Conservation (phyloP, 2,329 filamentous ascomycete genomes). For the Ramularia collo-cygni region DNA sequence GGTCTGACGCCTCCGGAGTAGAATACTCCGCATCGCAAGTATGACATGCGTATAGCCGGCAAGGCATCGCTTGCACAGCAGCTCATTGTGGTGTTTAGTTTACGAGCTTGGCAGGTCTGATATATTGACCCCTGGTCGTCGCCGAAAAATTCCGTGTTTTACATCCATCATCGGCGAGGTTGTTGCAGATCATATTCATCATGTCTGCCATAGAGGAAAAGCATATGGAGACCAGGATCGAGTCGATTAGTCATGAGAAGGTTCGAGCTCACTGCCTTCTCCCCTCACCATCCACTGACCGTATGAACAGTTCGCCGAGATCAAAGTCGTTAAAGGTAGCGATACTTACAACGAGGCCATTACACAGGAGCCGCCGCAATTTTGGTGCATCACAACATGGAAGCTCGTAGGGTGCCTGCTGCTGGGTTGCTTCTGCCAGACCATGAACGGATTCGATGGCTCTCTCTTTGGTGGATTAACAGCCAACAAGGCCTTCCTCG, state of each 20-base stretch:
- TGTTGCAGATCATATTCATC: neutral
- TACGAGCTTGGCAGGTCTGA: too few relatives aligned
- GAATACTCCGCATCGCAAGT: too few relatives aligned
- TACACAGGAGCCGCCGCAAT: constrained; percentile 44
- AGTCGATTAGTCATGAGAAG: constrained; percentile 2
- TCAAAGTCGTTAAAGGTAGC: constrained; percentile 45
- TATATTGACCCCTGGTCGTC: too few relatives aligned
- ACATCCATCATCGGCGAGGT: too few relatives aligned
- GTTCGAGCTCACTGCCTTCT: constrained; percentile 1
- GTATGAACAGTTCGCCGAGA: constrained; percentile 23
- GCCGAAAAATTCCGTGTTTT: too few relatives aligned
- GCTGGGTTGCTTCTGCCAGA: constrained; percentile 35
- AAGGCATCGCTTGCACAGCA: too few relatives aligned
- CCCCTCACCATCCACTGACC: neutral
- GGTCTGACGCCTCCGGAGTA: too few relatives aligned
- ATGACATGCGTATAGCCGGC: too few relatives aligned
- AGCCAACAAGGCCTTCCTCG: constrained; percentile 41
- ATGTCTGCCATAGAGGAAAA: constrained; percentile 6
- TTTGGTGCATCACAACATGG: constrained; percentile 14
- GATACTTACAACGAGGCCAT: constrained; percentile 51
- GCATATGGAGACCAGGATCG: constrained; percentile 2
- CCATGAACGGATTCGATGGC: constrained; percentile 50
- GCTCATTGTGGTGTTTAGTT: too few relatives aligned
- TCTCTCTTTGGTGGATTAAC: constrained; percentile 49
- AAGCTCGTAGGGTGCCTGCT: constrained; percentile 23